phyloP scores from a whole-genome alignment of 2,329 filamentous ascomycete species.

The Colletotrichum nymphaeae region DNA sequence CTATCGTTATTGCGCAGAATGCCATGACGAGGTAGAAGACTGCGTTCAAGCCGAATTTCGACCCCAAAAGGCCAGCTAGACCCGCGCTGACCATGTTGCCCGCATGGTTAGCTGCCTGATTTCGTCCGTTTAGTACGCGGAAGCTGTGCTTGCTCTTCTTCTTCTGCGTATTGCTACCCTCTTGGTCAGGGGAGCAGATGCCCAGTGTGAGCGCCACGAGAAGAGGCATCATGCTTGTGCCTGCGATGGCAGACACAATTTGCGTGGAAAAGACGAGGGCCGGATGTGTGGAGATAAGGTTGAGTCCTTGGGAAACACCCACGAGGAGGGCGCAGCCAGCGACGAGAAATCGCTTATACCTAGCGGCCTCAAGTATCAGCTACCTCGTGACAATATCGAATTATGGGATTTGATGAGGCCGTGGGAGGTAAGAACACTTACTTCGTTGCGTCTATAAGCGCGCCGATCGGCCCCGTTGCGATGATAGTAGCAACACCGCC shows the following conservation, averaged over 20 bases:
- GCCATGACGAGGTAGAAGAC: slow-evolving; percentile 29
- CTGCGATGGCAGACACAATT: slow-evolving; percentile 27
- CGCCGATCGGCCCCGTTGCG: slow-evolving; percentile 24
- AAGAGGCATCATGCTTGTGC: slow-evolving; percentile 19
- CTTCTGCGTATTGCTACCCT: not conserved
- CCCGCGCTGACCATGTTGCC: slow-evolving; percentile 31
- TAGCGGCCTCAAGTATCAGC: slow-evolving; percentile 1
- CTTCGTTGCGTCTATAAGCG: slow-evolving; percentile 29
- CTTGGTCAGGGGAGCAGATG: slow-evolving; percentile 3
- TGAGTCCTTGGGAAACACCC: slow-evolving; percentile 24
- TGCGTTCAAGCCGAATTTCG: slow-evolving; percentile 11
- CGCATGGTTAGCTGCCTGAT: slow-evolving; percentile 23
- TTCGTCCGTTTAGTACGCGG: slow-evolving; percentile 15
- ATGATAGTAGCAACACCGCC: slow-evolving; percentile 26
- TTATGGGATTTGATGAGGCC: not conserved
- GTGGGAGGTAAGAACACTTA: not conserved
- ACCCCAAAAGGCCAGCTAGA: slow-evolving; percentile 6
- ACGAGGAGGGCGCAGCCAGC: slow-evolving; percentile 15
- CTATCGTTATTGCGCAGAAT: slow-evolving; percentile 10
- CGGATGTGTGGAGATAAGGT: slow-evolving; percentile 22
- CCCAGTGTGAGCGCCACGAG: slow-evolving; percentile 27
- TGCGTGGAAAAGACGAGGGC: slow-evolving; percentile 24
- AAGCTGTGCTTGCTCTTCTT: slow-evolving; percentile 18
- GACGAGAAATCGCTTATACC: slow-evolving; percentile 18
- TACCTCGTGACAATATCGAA: no score